Percentiles rank a stretch among this genome's conserved stretches.
These are phyloP conservation scores for Phytophthora capsici DNA, from an alignment of 352 stramenopile species.

Conservation along the genomic window DNA sequence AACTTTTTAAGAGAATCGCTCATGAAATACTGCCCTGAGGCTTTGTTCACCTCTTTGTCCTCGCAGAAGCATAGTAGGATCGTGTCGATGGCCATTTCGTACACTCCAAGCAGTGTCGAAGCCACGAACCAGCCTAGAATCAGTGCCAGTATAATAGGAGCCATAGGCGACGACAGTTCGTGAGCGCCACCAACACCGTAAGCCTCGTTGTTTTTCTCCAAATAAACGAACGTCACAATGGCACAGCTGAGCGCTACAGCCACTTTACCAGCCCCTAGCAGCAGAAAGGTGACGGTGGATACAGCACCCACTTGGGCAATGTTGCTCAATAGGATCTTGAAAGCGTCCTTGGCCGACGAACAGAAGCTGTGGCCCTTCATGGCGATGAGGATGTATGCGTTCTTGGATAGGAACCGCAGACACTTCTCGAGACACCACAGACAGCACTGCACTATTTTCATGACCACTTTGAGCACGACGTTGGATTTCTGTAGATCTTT, in stretches of 20 bases:
- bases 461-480: slow-evolving; percentile 80
- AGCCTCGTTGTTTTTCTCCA: slow-evolving; percentile 59
- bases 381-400: slow-evolving; percentile 93
- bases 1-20: slow-evolving; percentile 76
- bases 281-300: slow-evolving; percentile 89
- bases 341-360: slow-evolving; percentile 91
- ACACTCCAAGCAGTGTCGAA: slow-evolving; percentile 94
- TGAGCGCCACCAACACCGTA: slow-evolving; percentile 60
- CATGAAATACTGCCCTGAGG: slow-evolving; percentile 78
- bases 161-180: slow-evolving; percentile 82
- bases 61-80: slow-evolving; percentile 97
- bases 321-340: slow-evolving; percentile 92
- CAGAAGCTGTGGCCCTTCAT: slow-evolving; percentile 86
- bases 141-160: slow-evolving; percentile 90
- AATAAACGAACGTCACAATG: slow-evolving; percentile 63
- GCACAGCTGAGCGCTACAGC: slow-evolving; percentile 68
- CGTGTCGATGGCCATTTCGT: slow-evolving; percentile 95
- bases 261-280: slow-evolving; percentile 94
- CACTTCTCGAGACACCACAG: slow-evolving; percentile 96
- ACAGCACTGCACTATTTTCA: slow-evolving; percentile 91
- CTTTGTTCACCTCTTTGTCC: slow-evolving; percentile 85
- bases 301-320: slow-evolving; percentile 91
- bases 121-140: slow-evolving; percentile 94
- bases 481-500: slow-evolving; percentile 84
- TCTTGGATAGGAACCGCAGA: slow-evolving; percentile 98